phyloP scores from a whole-genome alignment of 176 grass and related monocot genomes.

The Aechmea fasciata region DNA sequence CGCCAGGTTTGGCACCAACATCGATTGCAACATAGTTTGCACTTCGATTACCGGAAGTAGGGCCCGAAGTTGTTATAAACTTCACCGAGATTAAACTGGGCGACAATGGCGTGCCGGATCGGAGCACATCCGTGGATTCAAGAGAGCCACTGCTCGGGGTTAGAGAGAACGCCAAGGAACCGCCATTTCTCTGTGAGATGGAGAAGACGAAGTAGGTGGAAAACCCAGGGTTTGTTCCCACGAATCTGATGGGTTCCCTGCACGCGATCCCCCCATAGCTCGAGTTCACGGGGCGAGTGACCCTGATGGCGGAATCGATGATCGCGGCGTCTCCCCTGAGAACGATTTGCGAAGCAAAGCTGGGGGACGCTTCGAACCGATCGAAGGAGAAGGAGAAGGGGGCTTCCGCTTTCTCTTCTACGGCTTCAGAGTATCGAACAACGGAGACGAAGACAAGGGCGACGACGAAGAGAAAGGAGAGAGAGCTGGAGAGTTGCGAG shows the following conservation, averaged over 20 bases:
- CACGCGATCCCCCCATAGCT: constrained; percentile 2
- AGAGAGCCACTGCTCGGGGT: background rate
- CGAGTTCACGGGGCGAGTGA: background rate
- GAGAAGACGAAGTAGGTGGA: constrained; percentile 15
- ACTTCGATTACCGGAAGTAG: background rate
- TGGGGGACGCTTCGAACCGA: constrained; percentile 1
- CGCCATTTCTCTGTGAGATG: background rate
- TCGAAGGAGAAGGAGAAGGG: constrained; percentile 11
- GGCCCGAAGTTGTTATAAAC: background rate
- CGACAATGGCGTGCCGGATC: background rate
- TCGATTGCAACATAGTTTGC: constrained; percentile 2
- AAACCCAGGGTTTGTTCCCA: constrained; percentile 10
- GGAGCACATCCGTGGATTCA: background rate
- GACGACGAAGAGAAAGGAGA: background rate
- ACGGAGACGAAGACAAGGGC: background rate
- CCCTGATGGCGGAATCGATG: background rate
- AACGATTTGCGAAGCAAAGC: background rate
- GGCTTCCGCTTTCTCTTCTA: background rate
- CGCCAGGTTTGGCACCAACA: background rate
- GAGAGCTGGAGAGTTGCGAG: background rate
- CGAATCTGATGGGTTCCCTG: constrained; percentile 14
- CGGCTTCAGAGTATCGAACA: background rate
- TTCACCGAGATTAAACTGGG: background rate
- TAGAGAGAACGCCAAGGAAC: background rate
- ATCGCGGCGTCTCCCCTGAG: constrained; percentile 8